phyloP scores from a whole-genome alignment of 768 basidiomycete genomes.

The Lepiota brunneoincarnata region DNA sequence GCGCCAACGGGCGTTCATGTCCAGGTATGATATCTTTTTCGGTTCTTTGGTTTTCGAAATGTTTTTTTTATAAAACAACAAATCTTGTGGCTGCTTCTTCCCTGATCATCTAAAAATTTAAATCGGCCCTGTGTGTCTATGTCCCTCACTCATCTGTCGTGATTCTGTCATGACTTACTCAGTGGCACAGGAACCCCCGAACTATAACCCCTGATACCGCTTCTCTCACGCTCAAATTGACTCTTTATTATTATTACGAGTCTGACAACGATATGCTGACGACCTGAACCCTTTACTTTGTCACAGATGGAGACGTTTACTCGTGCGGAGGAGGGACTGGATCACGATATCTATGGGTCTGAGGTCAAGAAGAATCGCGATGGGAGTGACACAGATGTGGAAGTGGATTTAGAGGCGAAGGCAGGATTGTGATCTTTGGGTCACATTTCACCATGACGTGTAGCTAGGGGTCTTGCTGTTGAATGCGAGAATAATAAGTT shows the following conservation, averaged over 20 bases:
- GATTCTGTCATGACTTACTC: not conserved
- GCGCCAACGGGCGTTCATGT: slow-evolving; percentile 39
- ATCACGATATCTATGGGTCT: slow-evolving; percentile 19
- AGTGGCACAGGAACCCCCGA: not conserved
- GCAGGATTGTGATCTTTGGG: not conserved
- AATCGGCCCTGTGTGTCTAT: not conserved
- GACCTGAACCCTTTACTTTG: too few species aligned
- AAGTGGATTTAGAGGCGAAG: slow-evolving; percentile 25
- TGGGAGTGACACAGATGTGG: slow-evolving; percentile 30
- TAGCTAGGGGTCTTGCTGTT: slow-evolving; percentile 1
- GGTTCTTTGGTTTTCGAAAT: not conserved
- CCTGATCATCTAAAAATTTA: not conserved
- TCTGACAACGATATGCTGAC: not conserved
- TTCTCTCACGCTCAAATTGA: not conserved
- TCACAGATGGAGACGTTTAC: slow-evolving; percentile 50
- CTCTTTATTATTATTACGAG: not conserved
- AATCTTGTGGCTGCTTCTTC: slow-evolving; percentile 3
- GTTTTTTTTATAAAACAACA: too few species aligned
- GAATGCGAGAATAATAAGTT: not conserved
- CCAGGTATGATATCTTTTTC: slow-evolving; percentile 29
- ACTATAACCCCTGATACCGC: not conserved
- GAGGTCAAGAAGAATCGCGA: slow-evolving; percentile 17
- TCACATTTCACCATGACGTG: slow-evolving; percentile 5
- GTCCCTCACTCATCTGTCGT: not conserved
- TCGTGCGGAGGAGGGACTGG: slow-evolving; percentile 28